Evolutionary conservation across 2,329 filamentous ascomycete genomes (phyloP), one percentile per base, ranked within the genome.

Genomic region (Aspergillus pseudoglaucus): DNA sequence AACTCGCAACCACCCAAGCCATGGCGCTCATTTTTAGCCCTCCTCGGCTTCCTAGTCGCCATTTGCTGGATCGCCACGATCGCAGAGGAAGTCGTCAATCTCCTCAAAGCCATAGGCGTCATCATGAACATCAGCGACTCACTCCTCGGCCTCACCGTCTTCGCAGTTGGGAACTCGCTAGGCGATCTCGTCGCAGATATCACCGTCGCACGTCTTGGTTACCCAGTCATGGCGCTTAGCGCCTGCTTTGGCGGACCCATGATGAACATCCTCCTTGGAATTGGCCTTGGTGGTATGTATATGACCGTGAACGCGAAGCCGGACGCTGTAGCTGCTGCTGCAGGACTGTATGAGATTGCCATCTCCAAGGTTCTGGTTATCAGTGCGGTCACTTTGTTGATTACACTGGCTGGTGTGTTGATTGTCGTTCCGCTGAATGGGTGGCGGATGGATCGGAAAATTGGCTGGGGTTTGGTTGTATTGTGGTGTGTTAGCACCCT

Each of bases 171-270:
- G 23, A 98, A 98, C 69, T 95, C 88, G 7, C 78, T 97, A 7
- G 91, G 93, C 33, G 93, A 98, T 61, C 76, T 98, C 14, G 89
- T 98, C 8, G 91, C 93, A 14, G 87, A 98, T 64, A 87, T 97
- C 46, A 98, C 93, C 0, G 87, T 98, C 33, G 93, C 93, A 3
- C 82, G 88, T 30, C 81, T 98, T 2, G 93, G 93, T 2, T 96
- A 90, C 68, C 93, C 93, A 0, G 90, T 98, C 53, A 98, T 98
- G 93, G 93, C 93, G 1, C 72, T 86, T 37, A 90, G 88, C 30
- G 93, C 93, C 4, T 98, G 93, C 65, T 96, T 98, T 65, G 93
- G 93, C n/a, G 94, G 93, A 0, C 93, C 93, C 0, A 91, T 98
- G 89, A 80, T 98, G 37, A 98, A 98, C 60, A 98, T 98, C 53